phyloP scores from a whole-genome alignment of 2,329 filamentous ascomycete species.

The Escovopsis sp. region DNA sequence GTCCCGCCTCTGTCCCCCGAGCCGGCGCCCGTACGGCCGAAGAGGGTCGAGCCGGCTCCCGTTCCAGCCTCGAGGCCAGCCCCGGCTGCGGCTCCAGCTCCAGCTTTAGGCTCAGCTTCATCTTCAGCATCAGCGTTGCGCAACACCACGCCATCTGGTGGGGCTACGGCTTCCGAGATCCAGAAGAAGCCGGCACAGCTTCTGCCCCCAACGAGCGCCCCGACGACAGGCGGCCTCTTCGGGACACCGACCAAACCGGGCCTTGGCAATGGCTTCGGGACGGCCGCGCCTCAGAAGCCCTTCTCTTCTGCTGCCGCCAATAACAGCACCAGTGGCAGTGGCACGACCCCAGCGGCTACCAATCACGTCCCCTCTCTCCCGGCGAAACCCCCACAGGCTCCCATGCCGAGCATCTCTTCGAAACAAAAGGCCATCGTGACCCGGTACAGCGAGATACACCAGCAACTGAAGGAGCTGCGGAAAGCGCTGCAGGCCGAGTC shows the following conservation, averaged over 20 bases:
- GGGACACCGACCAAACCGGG: constrained; percentile 11
- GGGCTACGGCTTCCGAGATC: constrained; percentile 2
- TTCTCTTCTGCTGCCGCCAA: constrained; percentile 3
- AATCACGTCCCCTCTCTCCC: constrained; percentile 4
- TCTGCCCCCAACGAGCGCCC: constrained; percentile 1
- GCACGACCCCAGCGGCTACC: background rate
- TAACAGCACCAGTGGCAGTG: too few relatives aligned
- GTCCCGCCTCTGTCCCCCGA: constrained; percentile 27
- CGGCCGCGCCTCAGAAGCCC: constrained; percentile 5
- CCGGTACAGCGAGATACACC: constrained; percentile 44
- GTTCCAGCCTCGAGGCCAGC: too few relatives aligned
- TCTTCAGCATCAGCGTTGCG: too few relatives aligned
- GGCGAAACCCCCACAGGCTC: constrained; percentile 3
- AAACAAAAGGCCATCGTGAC: constrained; percentile 15
- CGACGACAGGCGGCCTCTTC: constrained; percentile 9
- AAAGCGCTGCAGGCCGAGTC: constrained; percentile 44
- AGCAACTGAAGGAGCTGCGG: constrained; percentile 50
- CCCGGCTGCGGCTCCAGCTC: too few relatives aligned
- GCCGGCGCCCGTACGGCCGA: constrained; percentile 16
- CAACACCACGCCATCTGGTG: background rate
- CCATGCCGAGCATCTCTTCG: background rate
- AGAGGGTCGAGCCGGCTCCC: constrained; percentile 6
- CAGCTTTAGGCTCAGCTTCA: too few relatives aligned
- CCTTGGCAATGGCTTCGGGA: constrained; percentile 9
- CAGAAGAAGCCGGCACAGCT: constrained; percentile 7